A percentile compares a stretch with the other conserved stretches of the same genome.
These are phyloP conservation scores for Zangia roseola DNA, from an alignment of 768 basidiomycete genomes.

Conservation along the genomic window DNA sequence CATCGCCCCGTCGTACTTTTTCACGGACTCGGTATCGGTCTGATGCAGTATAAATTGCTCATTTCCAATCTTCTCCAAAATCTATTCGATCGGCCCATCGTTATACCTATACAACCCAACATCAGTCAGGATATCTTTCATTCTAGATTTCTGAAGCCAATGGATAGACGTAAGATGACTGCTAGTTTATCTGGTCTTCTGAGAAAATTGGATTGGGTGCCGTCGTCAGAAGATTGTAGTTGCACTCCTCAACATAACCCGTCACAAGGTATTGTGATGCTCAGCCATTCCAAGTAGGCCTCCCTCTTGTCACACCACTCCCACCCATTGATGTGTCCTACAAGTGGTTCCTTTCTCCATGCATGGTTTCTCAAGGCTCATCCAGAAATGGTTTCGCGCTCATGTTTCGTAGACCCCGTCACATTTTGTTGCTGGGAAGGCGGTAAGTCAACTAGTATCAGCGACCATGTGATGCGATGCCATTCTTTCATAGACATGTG, in stretches of 20 bases:
- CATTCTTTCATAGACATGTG: constrained; percentile 62
- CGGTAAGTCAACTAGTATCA: constrained; percentile 43
- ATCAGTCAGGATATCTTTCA: constrained; percentile 87
- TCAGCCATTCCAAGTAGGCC: constrained; percentile 87
- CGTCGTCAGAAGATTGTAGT: constrained; percentile 22
- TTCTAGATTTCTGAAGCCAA: constrained; percentile 66
- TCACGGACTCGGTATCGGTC: constrained; percentile 86
- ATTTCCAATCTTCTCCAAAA: constrained; percentile 55
- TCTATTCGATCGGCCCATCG: constrained; percentile 66
- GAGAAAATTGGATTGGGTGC: constrained; percentile 62
- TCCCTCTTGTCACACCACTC: neutral
- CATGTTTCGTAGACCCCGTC: constrained; percentile 89
- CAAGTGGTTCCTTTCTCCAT: constrained; percentile 77
- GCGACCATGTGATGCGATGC: neutral
- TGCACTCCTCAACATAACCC: constrained; percentile 2
- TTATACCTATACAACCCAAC: constrained; percentile 80
- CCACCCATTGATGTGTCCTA: constrained; percentile 4
- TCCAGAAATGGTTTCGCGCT: constrained; percentile 66
- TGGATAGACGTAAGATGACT: constrained; percentile 59
- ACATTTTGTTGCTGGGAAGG: constrained; percentile 95
- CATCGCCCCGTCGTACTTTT: constrained; percentile 77
- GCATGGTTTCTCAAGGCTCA: constrained; percentile 86
- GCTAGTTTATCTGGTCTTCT: constrained; percentile 56
- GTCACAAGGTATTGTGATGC: constrained; percentile 61
- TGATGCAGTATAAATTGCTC: constrained; percentile 66